Conservation (phyloP, 345 rosid species). For the Arabidopsis arenosa region DNA sequence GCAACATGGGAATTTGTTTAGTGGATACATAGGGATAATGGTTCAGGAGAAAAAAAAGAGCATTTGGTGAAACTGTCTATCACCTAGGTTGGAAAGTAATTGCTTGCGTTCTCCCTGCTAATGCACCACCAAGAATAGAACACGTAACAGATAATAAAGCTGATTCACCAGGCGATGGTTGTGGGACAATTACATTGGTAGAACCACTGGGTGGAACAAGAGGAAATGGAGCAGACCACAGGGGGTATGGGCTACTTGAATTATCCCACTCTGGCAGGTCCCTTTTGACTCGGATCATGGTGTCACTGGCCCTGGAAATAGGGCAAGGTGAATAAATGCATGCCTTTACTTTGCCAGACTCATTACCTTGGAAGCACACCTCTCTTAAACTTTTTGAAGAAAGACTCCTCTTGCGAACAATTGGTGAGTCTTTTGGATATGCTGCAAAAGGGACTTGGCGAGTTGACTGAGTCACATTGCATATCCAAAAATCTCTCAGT, state of each 20-base stretch:
- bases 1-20: constrained; percentile 37
- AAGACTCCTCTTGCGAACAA: constrained; percentile 39
- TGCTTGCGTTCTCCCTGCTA: constrained; percentile 79
- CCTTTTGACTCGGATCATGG: constrained; percentile 62
- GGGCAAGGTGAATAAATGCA: constrained; percentile 74
- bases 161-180: constrained; percentile 66
- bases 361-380: constrained; percentile 49
- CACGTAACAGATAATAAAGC: constrained; percentile 76
- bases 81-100: constrained; percentile 91
- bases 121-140: constrained; percentile 64
- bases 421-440: constrained; percentile 45
- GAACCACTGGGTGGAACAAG: constrained; percentile 88
- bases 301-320: constrained; percentile 57
- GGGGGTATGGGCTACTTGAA: constrained; percentile 48
- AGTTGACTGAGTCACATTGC: constrained; percentile 49
- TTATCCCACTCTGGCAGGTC: constrained; percentile 51
- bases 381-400: constrained; percentile 52
- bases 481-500: constrained; percentile 45
- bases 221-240: constrained; percentile 83
- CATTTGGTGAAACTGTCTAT: constrained; percentile 26
- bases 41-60: constrained; percentile 13
- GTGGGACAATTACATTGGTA: constrained; percentile 73
- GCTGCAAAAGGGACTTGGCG: constrained; percentile 47
- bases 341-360: constrained; percentile 63
- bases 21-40: constrained; percentile 28